phyloP scores from a whole-genome alignment of 768 basidiomycete genomes.

The Suillus sp. region DNA sequence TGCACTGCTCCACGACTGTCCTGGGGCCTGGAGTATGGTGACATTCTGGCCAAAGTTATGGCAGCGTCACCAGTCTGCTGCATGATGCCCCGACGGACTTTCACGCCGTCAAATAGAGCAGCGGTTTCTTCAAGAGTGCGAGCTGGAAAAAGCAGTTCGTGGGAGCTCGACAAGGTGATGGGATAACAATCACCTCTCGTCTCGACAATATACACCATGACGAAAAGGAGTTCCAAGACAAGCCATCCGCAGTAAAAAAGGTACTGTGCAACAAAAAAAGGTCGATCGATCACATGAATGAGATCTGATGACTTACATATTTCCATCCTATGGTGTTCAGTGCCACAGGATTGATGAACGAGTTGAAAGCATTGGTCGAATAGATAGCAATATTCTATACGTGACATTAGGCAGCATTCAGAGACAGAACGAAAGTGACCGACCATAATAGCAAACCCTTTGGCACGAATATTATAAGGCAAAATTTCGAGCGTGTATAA shows the following conservation, averaged over 20 bases:
- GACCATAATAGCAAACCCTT: slow-evolving; percentile 78
- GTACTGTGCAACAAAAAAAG: slow-evolving; percentile 38
- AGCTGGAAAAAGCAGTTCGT: slow-evolving; percentile 34
- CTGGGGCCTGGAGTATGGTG: neutral
- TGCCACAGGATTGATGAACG: slow-evolving; percentile 80
- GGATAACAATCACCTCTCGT: slow-evolving; percentile 50
- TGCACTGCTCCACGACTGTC: neutral
- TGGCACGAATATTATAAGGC: slow-evolving; percentile 78
- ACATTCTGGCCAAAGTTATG: slow-evolving; percentile 25
- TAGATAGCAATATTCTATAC: slow-evolving; percentile 62
- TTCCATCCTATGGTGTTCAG: slow-evolving; percentile 53
- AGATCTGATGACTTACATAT: slow-evolving; percentile 33
- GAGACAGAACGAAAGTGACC: slow-evolving; percentile 18
- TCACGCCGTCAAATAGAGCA: slow-evolving; percentile 63
- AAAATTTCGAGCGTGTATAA: slow-evolving; percentile 75
- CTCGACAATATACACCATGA: slow-evolving; percentile 58
- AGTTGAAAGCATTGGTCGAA: slow-evolving; percentile 74
- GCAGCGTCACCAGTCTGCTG: slow-evolving; percentile 55
- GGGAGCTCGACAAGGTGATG: slow-evolving; percentile 15
- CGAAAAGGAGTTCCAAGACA: slow-evolving; percentile 60
- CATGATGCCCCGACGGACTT: slow-evolving; percentile 41
- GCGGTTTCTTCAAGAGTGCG: slow-evolving; percentile 76
- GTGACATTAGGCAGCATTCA: neutral
- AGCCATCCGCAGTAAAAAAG: slow-evolving; percentile 68
- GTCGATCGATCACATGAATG: neutral